A percentile compares a stretch with the other conserved stretches of the same genome.
phyloP scores from a whole-genome alignment of 202 grass and related monocot species.

The Panicum hallii region DNA sequence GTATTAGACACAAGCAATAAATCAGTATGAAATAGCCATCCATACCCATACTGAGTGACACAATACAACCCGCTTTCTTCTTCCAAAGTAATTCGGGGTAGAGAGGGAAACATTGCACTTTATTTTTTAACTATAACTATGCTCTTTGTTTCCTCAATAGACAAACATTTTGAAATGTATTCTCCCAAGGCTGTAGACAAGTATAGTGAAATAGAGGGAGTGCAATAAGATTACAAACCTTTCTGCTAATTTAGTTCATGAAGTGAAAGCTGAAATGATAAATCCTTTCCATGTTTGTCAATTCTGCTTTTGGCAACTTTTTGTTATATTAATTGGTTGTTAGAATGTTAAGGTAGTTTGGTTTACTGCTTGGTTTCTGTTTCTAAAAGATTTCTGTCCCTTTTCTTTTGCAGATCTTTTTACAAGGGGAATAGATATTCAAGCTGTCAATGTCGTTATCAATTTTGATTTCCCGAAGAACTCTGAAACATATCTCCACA shows the following conservation, averaged over 20 bases:
- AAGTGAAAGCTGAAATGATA: slow-evolving; percentile 15
- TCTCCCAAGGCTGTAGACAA: background rate
- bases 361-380: background rate
- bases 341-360: background rate
- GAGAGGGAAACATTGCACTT: background rate
- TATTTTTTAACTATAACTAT: background rate
- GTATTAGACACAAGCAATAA: background rate
- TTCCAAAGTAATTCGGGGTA: background rate
- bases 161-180: background rate
- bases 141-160: background rate
- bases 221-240: background rate
- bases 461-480: slow-evolving; percentile 99
- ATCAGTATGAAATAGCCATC: background rate
- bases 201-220: background rate
- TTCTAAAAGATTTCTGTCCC: slow-evolving; percentile 35
- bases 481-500: slow-evolving; percentile 95
- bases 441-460: slow-evolving; percentile 99
- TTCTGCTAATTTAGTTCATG: slow-evolving; percentile 18
- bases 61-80: background rate
- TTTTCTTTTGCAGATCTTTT: slow-evolving; percentile 85
- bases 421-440: slow-evolving; percentile 98
- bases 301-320: background rate
- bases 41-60: background rate
- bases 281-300: background rate
- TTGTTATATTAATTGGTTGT: slow-evolving; percentile 28